Conservation (phyloP, 257 asterid species). For the Lithospermum erythrorhizon region DNA sequence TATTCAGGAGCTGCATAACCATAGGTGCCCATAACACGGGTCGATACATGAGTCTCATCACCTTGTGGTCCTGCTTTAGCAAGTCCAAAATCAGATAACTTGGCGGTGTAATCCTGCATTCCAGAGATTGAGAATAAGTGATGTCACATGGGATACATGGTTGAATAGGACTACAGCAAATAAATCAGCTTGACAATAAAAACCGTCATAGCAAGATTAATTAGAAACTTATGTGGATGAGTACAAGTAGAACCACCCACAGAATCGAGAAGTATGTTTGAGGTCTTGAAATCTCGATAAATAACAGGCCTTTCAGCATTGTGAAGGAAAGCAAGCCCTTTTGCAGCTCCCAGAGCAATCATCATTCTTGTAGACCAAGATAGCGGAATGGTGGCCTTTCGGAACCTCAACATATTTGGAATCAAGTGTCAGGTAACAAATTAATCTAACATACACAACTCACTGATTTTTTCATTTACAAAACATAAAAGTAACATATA, state of each 20-base stretch:
- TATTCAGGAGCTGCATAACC: slow-evolving; percentile 99
- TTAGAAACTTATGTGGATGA: neutral
- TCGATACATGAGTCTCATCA: slow-evolving; percentile 97
- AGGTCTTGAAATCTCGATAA: slow-evolving; percentile 96
- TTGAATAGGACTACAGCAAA: neutral
- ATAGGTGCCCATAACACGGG: slow-evolving; percentile 99
- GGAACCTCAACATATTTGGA: slow-evolving; percentile 56
- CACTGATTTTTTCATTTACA: neutral
- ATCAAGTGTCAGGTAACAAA: slow-evolving; percentile 35
- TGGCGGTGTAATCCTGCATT: slow-evolving; percentile 88
- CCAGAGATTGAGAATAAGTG: slow-evolving; percentile 6
- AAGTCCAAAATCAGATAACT: slow-evolving; percentile 98
- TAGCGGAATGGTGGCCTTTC: slow-evolving; percentile 75
- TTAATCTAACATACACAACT: neutral
- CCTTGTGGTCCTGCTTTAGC: slow-evolving; percentile 99
- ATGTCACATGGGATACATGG: neutral
- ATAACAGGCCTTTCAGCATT: slow-evolving; percentile 97
- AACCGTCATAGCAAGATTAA: neutral
- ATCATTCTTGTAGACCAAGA: slow-evolving; percentile 96
- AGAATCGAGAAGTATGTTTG: slow-evolving; percentile 88
- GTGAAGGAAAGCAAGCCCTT: slow-evolving; percentile 98
- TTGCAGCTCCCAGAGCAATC: slow-evolving; percentile 99
- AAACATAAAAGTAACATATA: neutral
- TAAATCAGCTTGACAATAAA: neutral
- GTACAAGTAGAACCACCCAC: slow-evolving; percentile 30